Evolutionary conservation across 2,329 filamentous ascomycete genomes (phyloP).

Genomic region (Trichophyton benhamiae): DNA sequence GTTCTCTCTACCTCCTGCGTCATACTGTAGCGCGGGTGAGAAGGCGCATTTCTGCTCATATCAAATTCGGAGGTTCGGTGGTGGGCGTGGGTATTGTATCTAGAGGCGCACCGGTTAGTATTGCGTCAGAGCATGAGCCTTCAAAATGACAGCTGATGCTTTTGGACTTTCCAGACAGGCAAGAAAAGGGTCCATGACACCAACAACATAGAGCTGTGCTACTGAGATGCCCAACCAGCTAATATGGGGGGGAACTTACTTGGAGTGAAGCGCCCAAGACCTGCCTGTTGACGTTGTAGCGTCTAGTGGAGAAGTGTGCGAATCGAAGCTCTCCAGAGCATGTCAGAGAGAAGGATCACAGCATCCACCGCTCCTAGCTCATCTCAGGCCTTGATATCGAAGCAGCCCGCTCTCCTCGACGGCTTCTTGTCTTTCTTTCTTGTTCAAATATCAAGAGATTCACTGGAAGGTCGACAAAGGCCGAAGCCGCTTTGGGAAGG

Average conservation of each 20-base stretch:
- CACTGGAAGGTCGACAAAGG: not conserved
- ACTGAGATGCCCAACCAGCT: not conserved
- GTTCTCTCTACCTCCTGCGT: conserved; percentile 7
- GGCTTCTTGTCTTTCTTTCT: not conserved
- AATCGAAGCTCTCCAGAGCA: not conserved
- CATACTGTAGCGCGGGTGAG: conserved; percentile 3
- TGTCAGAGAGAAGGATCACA: not conserved
- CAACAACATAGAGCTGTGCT: not conserved
- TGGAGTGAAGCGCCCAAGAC: not conserved
- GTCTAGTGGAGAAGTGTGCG: not conserved
- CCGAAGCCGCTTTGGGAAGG: not conserved
- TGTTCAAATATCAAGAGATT: no score
- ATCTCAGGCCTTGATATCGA: not conserved
- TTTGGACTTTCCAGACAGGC: not conserved
- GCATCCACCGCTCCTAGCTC: not conserved
- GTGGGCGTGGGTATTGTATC: not conserved
- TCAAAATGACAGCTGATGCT: not conserved
- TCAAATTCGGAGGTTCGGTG: not conserved
- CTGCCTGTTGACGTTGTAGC: not conserved
- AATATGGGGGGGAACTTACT: not conserved
- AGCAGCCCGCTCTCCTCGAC: not conserved
- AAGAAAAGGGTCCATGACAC: not conserved
- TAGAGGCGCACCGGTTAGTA: not conserved
- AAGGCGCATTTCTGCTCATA: conserved; percentile 3
- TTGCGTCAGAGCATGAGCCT: not conserved